Evolutionary conservation across 495 filamentous ascomycete species (phyloP), one percentile per base, ranked within the genome.

Genomic region (Annulohypoxylon bovei): DNA sequence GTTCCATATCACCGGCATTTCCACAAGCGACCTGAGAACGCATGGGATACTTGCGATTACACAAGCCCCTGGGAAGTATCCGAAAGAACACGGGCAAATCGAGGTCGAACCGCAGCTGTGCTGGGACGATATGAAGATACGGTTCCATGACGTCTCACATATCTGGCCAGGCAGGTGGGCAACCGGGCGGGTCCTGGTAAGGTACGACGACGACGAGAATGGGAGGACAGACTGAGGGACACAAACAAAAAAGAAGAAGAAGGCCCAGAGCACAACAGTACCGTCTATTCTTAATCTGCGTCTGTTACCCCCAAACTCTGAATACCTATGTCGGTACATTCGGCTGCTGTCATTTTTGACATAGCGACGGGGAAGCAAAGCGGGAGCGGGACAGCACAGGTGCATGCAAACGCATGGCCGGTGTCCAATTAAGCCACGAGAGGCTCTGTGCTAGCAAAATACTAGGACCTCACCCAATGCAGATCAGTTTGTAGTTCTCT

Each of bases 381-480:
- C 62, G 67, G 71, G 52, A 56, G 28, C 62, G 71, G 67, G 66
- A 42, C 39, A 54, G 58, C 30, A 52, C 67, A 74, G 59, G 27
- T 39, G 40, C 67, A 64, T 71, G 62, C 75, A 77, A 77, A 77
- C 75, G 67, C 69, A 60, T 64, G 61, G 57, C 47, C 25, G 59
- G 39, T 60, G 53, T 65, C 60, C 28, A 56, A 67, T 30, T 49
- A 37, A 53, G 7, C 35, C 12, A 14, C 49, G 32, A 33, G 49
- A 65, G 33, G 32, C 39, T 54, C 49, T 20, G n/a, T 39, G 14
- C 9, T 1, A 7, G 27, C 7, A 39, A 65, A 49, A 28, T 9
- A 52, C 14, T 27, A 53, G 16, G 40, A 52, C 33, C 59, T 30
- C 2, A 8, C 1, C 14, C 30, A 1, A 50, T 42, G 8, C 22